A percentile compares a stretch with the other conserved stretches of the same genome.
phyloP scores from a whole-genome alignment of 2,329 filamentous ascomycete genomes.

The Botryotinia globosa region DNA sequence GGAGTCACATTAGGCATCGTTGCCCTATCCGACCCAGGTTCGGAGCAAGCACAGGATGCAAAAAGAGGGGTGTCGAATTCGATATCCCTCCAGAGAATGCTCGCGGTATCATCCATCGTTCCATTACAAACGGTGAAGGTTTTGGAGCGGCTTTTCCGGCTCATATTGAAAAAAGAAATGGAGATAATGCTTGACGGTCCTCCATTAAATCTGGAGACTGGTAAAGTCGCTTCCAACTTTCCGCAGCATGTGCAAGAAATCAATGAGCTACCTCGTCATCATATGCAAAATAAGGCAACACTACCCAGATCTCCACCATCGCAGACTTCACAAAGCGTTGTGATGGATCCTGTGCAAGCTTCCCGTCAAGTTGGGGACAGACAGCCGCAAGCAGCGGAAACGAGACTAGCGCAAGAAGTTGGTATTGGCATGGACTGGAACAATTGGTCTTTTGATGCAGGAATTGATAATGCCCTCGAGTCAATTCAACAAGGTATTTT shows the following conservation, averaged over 20 bases:
- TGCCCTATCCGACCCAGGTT: neutral
- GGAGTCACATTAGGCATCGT: neutral
- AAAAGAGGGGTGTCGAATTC: neutral
- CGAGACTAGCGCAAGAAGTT: neutral
- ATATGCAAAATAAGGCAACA: neutral
- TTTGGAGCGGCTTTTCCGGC: neutral
- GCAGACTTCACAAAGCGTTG: neutral
- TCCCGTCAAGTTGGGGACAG: neutral
- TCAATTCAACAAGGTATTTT: neutral
- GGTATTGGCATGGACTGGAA: neutral
- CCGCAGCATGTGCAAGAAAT: neutral
- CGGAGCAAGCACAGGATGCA: neutral
- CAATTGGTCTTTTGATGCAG: neutral
- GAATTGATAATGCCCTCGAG: neutral
- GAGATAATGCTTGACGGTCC: neutral
- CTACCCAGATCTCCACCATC: neutral
- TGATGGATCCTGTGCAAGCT: neutral
- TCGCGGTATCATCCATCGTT: neutral
- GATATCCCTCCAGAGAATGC: neutral
- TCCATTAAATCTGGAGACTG: neutral
- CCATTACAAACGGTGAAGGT: neutral
- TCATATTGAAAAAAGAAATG: neutral
- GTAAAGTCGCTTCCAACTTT: neutral
- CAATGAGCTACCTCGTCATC: neutral
- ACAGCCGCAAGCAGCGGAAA: neutral